Evolutionary conservation across 805 yeast genomes (phyloP).

Genomic region (Hanseniaspora singularis): DNA sequence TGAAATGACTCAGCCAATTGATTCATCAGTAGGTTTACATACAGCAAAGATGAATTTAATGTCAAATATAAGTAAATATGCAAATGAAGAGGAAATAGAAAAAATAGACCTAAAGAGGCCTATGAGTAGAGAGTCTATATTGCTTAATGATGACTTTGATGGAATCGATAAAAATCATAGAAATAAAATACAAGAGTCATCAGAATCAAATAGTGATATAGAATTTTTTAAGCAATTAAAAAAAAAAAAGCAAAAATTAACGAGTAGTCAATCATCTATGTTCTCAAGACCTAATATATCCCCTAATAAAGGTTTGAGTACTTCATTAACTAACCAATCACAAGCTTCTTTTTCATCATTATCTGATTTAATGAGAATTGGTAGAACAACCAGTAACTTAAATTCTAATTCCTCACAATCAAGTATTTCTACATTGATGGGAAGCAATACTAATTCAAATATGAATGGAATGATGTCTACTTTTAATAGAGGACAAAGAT

Average conservation of each 20-base stretch:
- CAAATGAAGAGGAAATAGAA: neutral
- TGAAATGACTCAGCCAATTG: neutral
- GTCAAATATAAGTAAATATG: neutral
- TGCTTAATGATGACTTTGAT: conserved; percentile 7
- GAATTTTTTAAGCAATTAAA: conserved; percentile 10
- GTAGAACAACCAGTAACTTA: conserved; percentile 4
- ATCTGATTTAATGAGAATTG: conserved; percentile 9
- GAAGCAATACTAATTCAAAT: too few species aligned
- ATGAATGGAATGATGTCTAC: neutral
- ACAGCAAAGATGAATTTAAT: neutral
- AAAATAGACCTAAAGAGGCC: neutral
- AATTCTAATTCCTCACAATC: neutral
- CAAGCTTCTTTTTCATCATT: conserved; percentile 6
- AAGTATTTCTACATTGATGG: neutral
- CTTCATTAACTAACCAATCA: neutral
- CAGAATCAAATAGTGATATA: conserved; percentile 5
- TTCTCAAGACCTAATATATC: neutral
- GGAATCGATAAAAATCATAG: neutral
- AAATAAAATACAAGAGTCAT: neutral
- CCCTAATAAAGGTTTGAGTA: neutral
- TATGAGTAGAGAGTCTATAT: conserved; percentile 6
- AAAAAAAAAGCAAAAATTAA: conserved; percentile 10
- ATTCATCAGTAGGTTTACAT: neutral
- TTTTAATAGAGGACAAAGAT: conserved; percentile 5
- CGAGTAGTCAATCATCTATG: conserved; percentile 6